Evolutionary conservation across 352 stramenopile species (phyloP).

Genomic region (Globisporangium emineosum): DNA sequence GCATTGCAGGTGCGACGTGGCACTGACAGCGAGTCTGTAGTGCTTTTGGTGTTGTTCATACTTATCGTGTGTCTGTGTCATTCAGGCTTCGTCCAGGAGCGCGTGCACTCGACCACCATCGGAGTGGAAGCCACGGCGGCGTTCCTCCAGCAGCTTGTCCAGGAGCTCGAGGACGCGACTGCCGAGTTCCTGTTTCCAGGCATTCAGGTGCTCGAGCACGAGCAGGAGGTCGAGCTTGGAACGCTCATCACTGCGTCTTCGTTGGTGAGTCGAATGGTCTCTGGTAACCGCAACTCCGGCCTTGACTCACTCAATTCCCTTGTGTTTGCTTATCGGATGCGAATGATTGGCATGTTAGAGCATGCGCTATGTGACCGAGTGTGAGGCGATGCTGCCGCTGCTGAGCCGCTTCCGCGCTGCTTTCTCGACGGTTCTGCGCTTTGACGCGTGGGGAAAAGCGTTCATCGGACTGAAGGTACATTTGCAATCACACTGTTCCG

Average conservation of each 20-base stretch:
- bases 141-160: conserved; percentile 63
- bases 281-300: neutral
- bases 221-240: conserved; percentile 68
- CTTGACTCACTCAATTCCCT: neutral
- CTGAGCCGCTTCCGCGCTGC: conserved; percentile 46
- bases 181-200: conserved; percentile 29
- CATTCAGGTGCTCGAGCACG: conserved; percentile 24
- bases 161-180: conserved; percentile 59
- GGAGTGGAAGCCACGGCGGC: conserved; percentile 51
- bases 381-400: conserved; percentile 52
- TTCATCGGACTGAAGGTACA: conserved; percentile 48
- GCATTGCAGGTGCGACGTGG: conserved; percentile 23
- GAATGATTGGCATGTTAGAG: conserved; percentile 28
- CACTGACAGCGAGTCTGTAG: neutral
- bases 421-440: conserved; percentile 51
- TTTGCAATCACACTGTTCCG: neutral
- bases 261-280: conserved; percentile 24
- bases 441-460: conserved; percentile 41
- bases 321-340: neutral
- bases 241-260: conserved; percentile 64
- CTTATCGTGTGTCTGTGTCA: neutral
- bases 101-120: conserved; percentile 67
- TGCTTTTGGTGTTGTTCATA: neutral
- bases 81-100: conserved; percentile 65
- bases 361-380: conserved; percentile 73